Evolutionary conservation across 129 eudicot species (phyloP), one percentile per base, ranked within the genome.

Genomic region (Kitagawia praeruptora): DNA sequence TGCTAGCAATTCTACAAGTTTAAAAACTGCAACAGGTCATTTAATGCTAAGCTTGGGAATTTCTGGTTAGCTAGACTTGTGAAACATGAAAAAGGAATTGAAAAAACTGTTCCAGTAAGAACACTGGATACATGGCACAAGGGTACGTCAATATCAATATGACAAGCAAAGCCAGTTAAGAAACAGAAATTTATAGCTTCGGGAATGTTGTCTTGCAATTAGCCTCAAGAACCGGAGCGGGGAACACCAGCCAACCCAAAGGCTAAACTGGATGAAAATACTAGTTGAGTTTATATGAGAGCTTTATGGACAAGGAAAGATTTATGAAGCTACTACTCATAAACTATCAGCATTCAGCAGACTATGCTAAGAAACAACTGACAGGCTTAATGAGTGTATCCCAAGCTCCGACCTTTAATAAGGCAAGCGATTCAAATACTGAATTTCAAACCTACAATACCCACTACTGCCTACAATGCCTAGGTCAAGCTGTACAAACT

Each of bases 21-120:
- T 47, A 8, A 12, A 46, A 13, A 47, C 53, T 47, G 53, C 53
- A 47, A 47, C 53, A 47, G 16, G 53, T 47, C 53, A 47, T 87
- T 85, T 73, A 80, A 80, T 11, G 83, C 88, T 31, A 87, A 87
- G 64, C 82, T 87, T 2, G 88, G 88, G 4, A 88, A 87, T 74
- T 83, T 87, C 39, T 86, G 88, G 42, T 72, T 84, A 23, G 86
- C 87, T 6, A 77, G 76, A 74, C 72, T 82, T 5, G 78, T 85
- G 37, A 86, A 85, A 53, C 85, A 87, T 63, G 87, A 40, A 11
- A 80, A 56, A 51, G 89, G 47, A 25, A 51, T 77, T 3, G 79
- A 34, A 80, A 61, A 82, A 4, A 83, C 85, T 0, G 28, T 78
- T 49, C 11, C 74, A n/a, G 91, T 86, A 1, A 85, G 88, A 41